These are phyloP conservation scores for Mycocentrospora acerina DNA, from an alignment of 2,329 filamentous ascomycete genomes.

Conservation along the genomic window DNA sequence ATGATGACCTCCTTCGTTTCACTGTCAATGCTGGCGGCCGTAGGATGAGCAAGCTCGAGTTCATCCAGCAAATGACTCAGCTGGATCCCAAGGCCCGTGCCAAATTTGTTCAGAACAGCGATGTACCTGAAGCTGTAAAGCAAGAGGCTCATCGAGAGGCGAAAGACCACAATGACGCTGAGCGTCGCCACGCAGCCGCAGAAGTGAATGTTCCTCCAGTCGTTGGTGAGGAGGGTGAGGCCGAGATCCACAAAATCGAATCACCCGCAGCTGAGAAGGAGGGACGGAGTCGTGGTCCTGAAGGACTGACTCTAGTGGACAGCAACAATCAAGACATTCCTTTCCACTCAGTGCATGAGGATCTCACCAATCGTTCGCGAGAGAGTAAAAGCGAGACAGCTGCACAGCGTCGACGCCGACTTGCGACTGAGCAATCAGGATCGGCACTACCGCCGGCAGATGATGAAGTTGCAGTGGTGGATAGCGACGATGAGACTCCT, in stretches of 20 bases:
- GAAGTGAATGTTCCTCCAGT: conserved; percentile 33
- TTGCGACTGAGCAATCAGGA: conserved; percentile 26
- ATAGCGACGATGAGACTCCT: conserved; percentile 21
- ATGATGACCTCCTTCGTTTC: conserved; percentile 73
- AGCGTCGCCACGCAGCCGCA: conserved; percentile 28
- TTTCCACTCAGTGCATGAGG: conserved; percentile 48
- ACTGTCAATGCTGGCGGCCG: conserved; percentile 72
- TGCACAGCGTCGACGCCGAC: conserved; percentile 48
- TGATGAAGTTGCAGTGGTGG: conserved; percentile 28
- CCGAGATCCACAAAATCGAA: conserved; percentile 35
- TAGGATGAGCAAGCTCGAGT: conserved; percentile 79
- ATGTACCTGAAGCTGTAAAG: conserved; percentile 52
- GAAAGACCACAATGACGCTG: conserved; percentile 35
- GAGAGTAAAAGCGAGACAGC: conserved; percentile 35
- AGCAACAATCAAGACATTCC: conserved; percentile 50
- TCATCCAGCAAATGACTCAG: conserved; percentile 71
- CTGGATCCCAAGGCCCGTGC: conserved; percentile 67
- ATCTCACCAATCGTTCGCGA: conserved; percentile 30
- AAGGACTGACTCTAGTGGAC: conserved; percentile 48
- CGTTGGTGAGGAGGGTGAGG: conserved; percentile 36
- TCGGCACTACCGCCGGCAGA: conserved; percentile 1
- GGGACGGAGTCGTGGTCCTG: conserved; percentile 31
- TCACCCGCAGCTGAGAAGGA: conserved; percentile 28
- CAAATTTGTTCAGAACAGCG: conserved; percentile 50
- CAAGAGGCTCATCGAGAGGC: conserved; percentile 48